phyloP scores from a whole-genome alignment of 169 alveolate species.

The Cryptosporidium tyzzeri region DNA sequence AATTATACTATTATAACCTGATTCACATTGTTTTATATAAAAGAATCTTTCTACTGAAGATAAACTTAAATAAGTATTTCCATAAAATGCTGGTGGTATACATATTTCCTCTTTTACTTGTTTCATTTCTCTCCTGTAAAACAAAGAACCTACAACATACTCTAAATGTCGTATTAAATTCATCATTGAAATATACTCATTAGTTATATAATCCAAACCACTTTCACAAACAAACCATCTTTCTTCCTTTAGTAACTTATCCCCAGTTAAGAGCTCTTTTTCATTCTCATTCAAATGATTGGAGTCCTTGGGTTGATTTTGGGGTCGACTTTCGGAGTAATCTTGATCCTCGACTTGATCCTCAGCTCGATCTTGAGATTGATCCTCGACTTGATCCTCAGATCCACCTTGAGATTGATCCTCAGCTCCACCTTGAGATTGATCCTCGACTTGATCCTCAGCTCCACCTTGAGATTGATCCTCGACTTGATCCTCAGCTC shows the following conservation, averaged over 20 bases:
- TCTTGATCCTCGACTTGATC: no score
- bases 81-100: constrained; percentile 49
- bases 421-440: no score
- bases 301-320: not conserved
- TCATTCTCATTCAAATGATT: not conserved
- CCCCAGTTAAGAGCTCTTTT: not conserved
- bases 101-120: constrained; percentile 41
- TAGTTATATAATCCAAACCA: not conserved
- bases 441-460: not conserved
- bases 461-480: no score
- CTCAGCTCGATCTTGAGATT: not conserved
- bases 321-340: no score
- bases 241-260: not conserved
- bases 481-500: not conserved
- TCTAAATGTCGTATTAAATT: constrained; percentile 29
- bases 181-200: not conserved
- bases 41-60: constrained; percentile 79
- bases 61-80: constrained; percentile 52
- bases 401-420: not conserved
- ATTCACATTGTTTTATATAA: constrained; percentile 77
- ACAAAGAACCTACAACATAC: constrained; percentile 18
- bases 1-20: not conserved
- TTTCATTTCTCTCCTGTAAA: constrained; percentile 62
- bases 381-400: not conserved
- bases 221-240: not conserved